Evolutionary conservation across 345 rosid genomes (phyloP), one percentile per base, ranked within the genome.

Genomic region (Melastoma malabathricum): DNA sequence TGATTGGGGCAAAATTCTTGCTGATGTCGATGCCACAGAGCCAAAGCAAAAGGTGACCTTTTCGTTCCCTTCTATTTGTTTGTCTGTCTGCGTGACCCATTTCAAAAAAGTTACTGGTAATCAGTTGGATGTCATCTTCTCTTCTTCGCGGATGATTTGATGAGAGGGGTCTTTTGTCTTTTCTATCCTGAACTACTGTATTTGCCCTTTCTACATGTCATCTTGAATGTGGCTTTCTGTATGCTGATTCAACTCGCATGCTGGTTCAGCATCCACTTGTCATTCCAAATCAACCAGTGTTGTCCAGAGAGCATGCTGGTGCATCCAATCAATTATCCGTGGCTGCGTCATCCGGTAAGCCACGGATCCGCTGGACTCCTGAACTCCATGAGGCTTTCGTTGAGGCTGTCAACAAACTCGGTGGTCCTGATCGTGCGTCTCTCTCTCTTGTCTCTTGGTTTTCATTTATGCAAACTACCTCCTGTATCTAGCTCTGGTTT

Each of bases 291-390:
- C 82, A 81, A 54, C 45, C 64, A 50, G 59, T 48, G 23, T 49
- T 56, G 46, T 54, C 47, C 38, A 61, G 56, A 61, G 85, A 78
- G 55, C 57, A 45, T 31, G 44, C 56, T 55, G 48, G 59, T 43
- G 63, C 31, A 57, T 59, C 72, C 46, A 58, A 48, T 60, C 67
- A 72, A 45, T 55, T 58, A n/a, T 54, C 80, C 1, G 25, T 64
- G 51, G 38, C 7, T 5, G 67, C 69, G 56, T 59, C 77, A 18
- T 25, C 64, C 50, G 62, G 74, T 34, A 89, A 79, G 76, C 54
- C 83, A 18, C 75, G 97, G 52, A 85, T 89, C 87, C 93, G 95
- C n/a, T 89, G 97, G 97, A 89, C 95, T 18, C 93, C 85, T 13
- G 96, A 89, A 61, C 92, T 86, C 66, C 98, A 89, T 49, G 98